phyloP scores from a whole-genome alignment of 768 basidiomycete species.

The Xanthoconium purpureum region DNA sequence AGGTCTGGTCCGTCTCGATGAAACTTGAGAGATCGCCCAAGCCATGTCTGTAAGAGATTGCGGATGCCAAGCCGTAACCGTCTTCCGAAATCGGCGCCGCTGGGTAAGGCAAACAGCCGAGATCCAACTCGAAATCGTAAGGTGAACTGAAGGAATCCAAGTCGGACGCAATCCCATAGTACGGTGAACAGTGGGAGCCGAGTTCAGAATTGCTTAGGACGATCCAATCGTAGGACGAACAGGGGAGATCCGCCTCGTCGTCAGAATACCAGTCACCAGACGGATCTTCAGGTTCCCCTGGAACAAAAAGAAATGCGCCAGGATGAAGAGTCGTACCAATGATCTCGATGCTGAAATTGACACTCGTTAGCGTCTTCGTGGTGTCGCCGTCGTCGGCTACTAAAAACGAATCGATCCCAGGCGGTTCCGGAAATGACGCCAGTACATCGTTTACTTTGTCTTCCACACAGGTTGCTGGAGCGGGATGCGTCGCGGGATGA shows the following conservation, averaged over 20 bases:
- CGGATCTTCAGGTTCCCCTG: too few species aligned
- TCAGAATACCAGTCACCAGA: too few species aligned
- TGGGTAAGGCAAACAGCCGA: not conserved
- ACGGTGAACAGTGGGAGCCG: not conserved
- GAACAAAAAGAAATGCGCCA: too few species aligned
- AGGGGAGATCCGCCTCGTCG: not conserved
- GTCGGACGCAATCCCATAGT: not conserved
- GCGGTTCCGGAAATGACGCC: not conserved
- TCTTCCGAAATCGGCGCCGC: not conserved
- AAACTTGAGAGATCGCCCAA: not conserved
- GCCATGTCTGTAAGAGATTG: not conserved
- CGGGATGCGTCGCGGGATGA: not conserved
- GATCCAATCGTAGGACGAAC: not conserved
- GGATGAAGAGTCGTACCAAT: too few species aligned
- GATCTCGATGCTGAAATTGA: too few species aligned
- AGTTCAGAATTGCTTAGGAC: not conserved
- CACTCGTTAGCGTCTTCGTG: too few species aligned
- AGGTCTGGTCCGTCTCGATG: not conserved
- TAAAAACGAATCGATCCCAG: conserved; percentile 15
- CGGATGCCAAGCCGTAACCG: not conserved
- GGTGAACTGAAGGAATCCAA: not conserved
- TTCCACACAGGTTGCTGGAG: conserved; percentile 20
- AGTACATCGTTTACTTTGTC: conserved; percentile 10
- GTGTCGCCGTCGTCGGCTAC: conserved; percentile 7
- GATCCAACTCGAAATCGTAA: not conserved